Evolutionary conservation across 2,329 filamentous ascomycete genomes (phyloP).

Genomic region (Shiraia sp.): DNA sequence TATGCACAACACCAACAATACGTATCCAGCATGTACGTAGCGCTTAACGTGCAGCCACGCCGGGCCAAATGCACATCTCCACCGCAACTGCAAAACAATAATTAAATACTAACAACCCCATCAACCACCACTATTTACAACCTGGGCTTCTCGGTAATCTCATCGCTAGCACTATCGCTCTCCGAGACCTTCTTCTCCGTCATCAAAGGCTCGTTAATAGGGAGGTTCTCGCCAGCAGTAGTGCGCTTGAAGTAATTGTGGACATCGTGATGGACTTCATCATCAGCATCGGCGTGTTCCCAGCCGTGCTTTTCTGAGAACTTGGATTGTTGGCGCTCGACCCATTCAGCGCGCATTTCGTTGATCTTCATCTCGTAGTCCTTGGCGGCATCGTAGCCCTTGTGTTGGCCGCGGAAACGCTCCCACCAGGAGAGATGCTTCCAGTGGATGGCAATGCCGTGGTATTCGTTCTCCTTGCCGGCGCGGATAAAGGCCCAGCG

Average conservation of each 20-base stretch:
- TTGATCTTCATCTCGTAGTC: conserved; percentile 84
- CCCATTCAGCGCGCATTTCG: conserved; percentile 69
- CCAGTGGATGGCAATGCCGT: conserved; percentile 89
- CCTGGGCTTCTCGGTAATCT: too few species aligned
- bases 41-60: too few species aligned
- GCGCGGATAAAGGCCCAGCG: conserved; percentile 85
- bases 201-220: conserved; percentile 21
- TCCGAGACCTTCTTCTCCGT: conserved; percentile 22
- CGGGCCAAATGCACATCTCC: too few species aligned
- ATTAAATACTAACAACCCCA: too few species aligned
- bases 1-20: too few species aligned
- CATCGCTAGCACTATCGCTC: conserved; percentile 10
- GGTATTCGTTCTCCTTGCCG: conserved; percentile 80
- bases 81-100: too few species aligned
- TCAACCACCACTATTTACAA: too few species aligned
- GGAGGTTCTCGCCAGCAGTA: conserved; percentile 12
- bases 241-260: conserved; percentile 41
- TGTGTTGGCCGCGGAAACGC: conserved; percentile 74
- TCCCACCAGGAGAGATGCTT: conserved; percentile 89
- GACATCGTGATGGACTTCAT: conserved; percentile 34
- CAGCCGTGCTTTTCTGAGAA: conserved; percentile 36
- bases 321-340: conserved; percentile 60
- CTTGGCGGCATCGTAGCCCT: conserved; percentile 76
- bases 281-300: conserved; percentile 36
- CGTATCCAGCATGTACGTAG: too few species aligned